These are phyloP conservation scores for Leccinum pachyderme DNA, from an alignment of 1,284 basidiomycete species.

Conservation along the genomic window DNA sequence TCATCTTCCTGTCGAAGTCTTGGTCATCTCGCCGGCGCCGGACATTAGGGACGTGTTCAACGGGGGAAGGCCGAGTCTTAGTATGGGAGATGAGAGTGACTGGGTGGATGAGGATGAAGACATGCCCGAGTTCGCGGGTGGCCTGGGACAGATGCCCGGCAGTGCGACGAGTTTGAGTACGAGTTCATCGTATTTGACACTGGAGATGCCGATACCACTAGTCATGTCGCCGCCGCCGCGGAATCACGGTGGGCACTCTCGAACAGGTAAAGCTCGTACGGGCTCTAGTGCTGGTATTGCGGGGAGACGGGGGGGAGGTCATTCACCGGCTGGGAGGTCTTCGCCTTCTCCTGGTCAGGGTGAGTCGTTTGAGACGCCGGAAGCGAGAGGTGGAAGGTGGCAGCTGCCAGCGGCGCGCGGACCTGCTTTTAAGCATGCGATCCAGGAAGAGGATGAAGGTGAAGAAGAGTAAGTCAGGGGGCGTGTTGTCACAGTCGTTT, in stretches of 20 bases:
- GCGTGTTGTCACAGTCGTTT: background rate
- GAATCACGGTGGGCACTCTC: constrained; percentile 25
- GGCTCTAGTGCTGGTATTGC: constrained; percentile 20
- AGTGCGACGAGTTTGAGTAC: constrained; percentile 30
- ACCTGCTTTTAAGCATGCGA: constrained; percentile 61
- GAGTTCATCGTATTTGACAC: constrained; percentile 23
- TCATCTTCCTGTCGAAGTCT: constrained; percentile 69
- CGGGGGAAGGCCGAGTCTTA: constrained; percentile 52
- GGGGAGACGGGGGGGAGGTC: constrained; percentile 42
- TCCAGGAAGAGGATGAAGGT: constrained; percentile 76
- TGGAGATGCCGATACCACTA: constrained; percentile 36
- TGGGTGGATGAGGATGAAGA: constrained; percentile 87
- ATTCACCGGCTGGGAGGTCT: constrained; percentile 55
- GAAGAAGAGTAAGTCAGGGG: constrained; percentile 54
- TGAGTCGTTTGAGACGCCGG: constrained; percentile 49
- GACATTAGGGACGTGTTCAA: constrained; percentile 80
- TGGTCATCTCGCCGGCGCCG: constrained; percentile 57
- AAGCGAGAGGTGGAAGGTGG: constrained; percentile 51
- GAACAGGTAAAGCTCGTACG: constrained; percentile 27
- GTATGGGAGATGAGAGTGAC: constrained; percentile 70
- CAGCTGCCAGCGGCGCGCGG: constrained; percentile 65
- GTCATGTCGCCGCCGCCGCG: constrained; percentile 43
- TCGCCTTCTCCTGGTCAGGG: constrained; percentile 51
- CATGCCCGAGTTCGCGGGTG: constrained; percentile 69
- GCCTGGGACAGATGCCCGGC: constrained; percentile 67